Base-by-base conservation (phyloP, 2,329 filamentous ascomycete genomes). In the Aspergillus luchuensis region DNA sequence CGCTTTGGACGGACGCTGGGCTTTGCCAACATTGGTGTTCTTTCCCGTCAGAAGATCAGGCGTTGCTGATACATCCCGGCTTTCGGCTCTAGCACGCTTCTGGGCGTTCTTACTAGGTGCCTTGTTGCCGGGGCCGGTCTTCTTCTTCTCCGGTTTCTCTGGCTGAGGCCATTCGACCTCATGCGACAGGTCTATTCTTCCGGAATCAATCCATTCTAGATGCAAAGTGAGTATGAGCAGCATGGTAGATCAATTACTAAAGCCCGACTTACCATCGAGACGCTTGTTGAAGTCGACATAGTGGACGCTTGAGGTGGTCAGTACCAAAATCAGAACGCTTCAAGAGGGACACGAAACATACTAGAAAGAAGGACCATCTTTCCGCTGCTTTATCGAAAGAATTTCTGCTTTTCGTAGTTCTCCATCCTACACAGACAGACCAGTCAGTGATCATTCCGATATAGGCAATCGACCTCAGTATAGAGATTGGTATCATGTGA, bases 251-350 rank as follows among this genome's bases (percentile, higher is more conserved):
- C 19, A 21, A 8, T 28, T 19, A 36, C 1, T 6, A 2, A 36
- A 23, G 15, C 15, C 30, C 54, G 33, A 66, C 73, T 63, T 71
- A 82, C 80, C 81, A 69, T 89, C 86, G 33, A 89, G 80, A 81
- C 87, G 87, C 70, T 98, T 98, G 80, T 98, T 98, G 85, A 97
- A 98, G 72, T 96, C 96, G 73, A 97, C 92, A 75, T 97, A 98
- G 76, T 98, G 96, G 71, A 96, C 96, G 77, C 79, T 82, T 82
- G 56, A 17, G 15, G 62, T 67, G 33, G 68, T 72, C 56, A 70
- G 65, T 57, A 63, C 39, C 8, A 19, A 23, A 4, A 23, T 19
- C 50, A 17, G 1, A 15, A 11, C 4, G 28, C 17, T 36, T 11
- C 13, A 10, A n/a, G 17, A 21, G 25, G 69, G 78, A 57, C 74